Evolutionary conservation across 306 rosid genomes (phyloP).

Genomic region (Dalbergia cultrata): DNA sequence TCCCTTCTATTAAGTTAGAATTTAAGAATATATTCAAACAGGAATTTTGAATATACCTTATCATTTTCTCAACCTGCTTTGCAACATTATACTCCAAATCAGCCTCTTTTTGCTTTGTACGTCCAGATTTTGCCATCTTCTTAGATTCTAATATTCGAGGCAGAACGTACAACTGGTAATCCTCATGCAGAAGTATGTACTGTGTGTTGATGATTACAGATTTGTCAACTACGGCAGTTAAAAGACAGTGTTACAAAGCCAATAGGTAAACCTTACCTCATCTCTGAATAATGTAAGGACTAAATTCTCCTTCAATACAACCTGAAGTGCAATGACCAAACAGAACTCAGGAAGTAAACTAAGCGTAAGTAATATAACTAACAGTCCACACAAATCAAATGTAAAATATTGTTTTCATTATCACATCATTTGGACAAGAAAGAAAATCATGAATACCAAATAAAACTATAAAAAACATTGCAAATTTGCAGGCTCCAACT

Average conservation of each 20-base stretch:
- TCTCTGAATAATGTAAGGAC: slow-evolving; percentile 93
- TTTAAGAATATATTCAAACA: slow-evolving; percentile 28
- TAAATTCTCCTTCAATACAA: slow-evolving; percentile 90
- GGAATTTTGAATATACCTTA: slow-evolving; percentile 64
- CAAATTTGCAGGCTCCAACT: slow-evolving; percentile 4
- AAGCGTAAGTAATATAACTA: slow-evolving; percentile 9
- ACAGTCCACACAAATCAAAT: slow-evolving; percentile 6
- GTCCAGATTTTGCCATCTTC: slow-evolving; percentile 99
- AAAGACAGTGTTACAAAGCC: slow-evolving; percentile 37
- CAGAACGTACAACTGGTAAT: slow-evolving; percentile 87
- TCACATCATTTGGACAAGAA: slow-evolving; percentile 33
- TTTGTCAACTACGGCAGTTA: slow-evolving; percentile 42
- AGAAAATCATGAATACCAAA: slow-evolving; percentile 16
- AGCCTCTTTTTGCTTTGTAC: slow-evolving; percentile 95
- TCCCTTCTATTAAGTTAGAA: slow-evolving; percentile 6
- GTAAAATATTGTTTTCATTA: slow-evolving; percentile 8
- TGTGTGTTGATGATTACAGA: slow-evolving; percentile 55
- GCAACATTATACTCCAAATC: slow-evolving; percentile 98
- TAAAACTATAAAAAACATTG: background rate
- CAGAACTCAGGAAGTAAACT: slow-evolving; percentile 38
- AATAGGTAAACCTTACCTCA: slow-evolving; percentile 65
- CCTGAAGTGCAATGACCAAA: slow-evolving; percentile 64
- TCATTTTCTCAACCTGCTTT: slow-evolving; percentile 99
- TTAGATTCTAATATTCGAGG: slow-evolving; percentile 96
- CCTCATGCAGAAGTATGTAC: slow-evolving; percentile 92